Base-by-base conservation (phyloP, 306 rosid genomes). In the Inga laurina region DNA sequence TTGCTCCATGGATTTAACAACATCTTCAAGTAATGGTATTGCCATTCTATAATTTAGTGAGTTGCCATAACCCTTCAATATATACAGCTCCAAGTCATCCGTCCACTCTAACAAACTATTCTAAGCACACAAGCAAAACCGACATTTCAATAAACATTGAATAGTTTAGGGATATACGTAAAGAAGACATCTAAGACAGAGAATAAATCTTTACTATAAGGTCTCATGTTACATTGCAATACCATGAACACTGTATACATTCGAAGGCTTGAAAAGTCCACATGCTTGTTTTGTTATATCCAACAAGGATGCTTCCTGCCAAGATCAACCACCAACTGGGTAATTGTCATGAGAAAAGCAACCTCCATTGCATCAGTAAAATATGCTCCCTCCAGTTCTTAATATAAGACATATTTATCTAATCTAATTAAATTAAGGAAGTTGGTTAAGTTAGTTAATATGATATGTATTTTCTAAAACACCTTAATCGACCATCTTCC, bases 251-350 rank as follows among this genome's bases (percentile, higher is more conserved):
- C n/a, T 74, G 30, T 35, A 13, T 56, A 93, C 98, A 97, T 96
- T 97, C 4, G 82, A 80, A 62, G 92, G 93, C 84, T 35, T 90
- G 79, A 96, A 93, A 74, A 96, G 92, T 52, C 87, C 85, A 83
- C 98, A 96, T 37, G 94, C 97, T 91, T 89, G 94, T 86, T 92
- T 82, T 16, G 93, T 93, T 79, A 91, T 85, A 84, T 92, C 91
- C 87, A 96, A 79, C 80, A 96, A 89, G 79, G 99, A 89, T 19
- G 98, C 98, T 87, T 96, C 97, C 99, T 96, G 92, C 79, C 77
- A 82, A 81, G 86, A 89, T 74, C n/a, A 77, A 65, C 78, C 82
- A 85, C 51, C 74, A 72, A 77, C 27, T 77, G 51, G 24, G 83
- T 9, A 80, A 75, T 74, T 15, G 68, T 14, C 24, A 72, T 14